Conservation (phyloP, 805 yeast species). For the Torulaspora delbrueckii region DNA sequence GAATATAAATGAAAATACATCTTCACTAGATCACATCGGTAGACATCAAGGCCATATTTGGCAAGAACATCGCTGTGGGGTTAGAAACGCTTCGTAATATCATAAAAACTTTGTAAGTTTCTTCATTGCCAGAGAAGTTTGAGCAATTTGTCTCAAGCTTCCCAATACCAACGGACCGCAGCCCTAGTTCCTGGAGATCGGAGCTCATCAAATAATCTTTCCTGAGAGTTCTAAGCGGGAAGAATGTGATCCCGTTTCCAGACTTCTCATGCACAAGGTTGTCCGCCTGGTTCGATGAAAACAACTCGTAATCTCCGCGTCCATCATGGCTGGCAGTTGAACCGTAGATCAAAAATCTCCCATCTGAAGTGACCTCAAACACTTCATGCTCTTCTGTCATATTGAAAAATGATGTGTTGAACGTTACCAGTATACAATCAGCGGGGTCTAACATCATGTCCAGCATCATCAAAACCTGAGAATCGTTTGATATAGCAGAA, state of each 20-base stretch:
- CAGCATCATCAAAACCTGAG: slow-evolving; percentile 8
- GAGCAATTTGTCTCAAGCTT: not conserved
- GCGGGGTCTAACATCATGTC: slow-evolving; percentile 4
- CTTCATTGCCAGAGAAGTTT: not conserved
- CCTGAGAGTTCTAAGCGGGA: slow-evolving; percentile 11
- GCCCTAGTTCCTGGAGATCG: not conserved
- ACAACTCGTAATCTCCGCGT: slow-evolving; percentile 22
- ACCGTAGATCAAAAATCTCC: slow-evolving; percentile 25
- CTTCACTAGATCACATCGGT: not conserved
- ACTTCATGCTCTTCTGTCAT: slow-evolving; percentile 21
- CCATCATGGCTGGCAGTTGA: slow-evolving; percentile 7
- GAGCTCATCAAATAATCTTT: not conserved
- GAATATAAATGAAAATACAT: not conserved
- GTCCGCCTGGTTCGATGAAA: slow-evolving; percentile 14
- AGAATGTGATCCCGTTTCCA: not conserved
- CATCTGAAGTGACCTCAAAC: slow-evolving; percentile 17
- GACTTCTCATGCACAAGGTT: slow-evolving; percentile 10
- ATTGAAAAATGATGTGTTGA: slow-evolving; percentile 18
- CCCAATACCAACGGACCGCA: slow-evolving; percentile 6
- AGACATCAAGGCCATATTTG: not conserved
- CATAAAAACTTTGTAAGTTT: not conserved
- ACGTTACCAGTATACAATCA: slow-evolving; percentile 1
- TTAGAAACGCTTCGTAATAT: not conserved
- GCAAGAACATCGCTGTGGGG: not conserved
- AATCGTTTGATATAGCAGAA: slow-evolving; percentile 11